Evolutionary conservation across 2,329 filamentous ascomycete species (phyloP).

Genomic region (Fusarium cicatricum): DNA sequence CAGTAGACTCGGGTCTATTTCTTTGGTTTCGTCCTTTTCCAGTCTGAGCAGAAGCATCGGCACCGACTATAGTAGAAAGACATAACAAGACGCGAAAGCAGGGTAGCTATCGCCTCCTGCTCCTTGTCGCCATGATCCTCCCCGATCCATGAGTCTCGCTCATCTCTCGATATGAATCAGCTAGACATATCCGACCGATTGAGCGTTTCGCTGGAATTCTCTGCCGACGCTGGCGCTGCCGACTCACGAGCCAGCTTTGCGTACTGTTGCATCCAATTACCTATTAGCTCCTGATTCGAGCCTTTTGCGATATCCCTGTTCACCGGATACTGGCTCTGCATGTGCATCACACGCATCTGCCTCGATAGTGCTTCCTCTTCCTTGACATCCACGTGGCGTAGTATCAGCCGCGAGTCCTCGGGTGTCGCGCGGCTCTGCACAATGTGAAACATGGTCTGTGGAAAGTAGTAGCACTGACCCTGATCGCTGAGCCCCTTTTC

Average conservation of each 20-base stretch:
- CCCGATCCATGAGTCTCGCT: no score
- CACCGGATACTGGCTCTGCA: constrained; percentile 9
- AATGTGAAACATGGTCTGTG: not conserved
- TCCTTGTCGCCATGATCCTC: no score
- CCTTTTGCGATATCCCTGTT: not conserved
- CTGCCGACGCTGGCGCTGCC: not conserved
- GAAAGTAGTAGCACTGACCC: constrained; percentile 3
- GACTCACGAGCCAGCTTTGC: not conserved
- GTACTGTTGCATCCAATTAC: not conserved
- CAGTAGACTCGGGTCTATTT: no score
- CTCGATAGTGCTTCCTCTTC: not conserved
- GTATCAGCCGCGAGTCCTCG: not conserved
- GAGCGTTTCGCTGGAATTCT: not conserved
- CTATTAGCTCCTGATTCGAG: not conserved
- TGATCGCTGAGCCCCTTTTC: constrained; percentile 12
- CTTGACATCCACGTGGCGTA: constrained; percentile 1
- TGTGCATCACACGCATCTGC: not conserved
- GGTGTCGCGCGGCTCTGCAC: not conserved
- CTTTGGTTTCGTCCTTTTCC: no score
- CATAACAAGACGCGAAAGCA: no score
- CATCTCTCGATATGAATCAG: no score
- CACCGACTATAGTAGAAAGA: no score
- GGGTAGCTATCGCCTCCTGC: no score
- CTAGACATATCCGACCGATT: not conserved
- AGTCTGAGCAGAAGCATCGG: no score